Conservation (phyloP, 768 basidiomycete species). For the Lentinula edodes region DNA sequence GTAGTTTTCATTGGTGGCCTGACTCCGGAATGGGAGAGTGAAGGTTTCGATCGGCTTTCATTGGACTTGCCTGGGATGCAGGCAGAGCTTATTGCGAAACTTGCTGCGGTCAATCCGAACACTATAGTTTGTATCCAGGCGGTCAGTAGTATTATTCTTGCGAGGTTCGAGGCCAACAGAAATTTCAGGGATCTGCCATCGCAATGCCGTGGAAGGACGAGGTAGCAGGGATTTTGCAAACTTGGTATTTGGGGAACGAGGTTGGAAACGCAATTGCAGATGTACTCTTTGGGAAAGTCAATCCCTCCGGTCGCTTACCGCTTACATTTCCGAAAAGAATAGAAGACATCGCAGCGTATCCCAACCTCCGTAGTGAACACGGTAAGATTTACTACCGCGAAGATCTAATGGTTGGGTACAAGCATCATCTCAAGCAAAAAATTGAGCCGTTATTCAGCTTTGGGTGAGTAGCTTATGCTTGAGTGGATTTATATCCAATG, state of each 20-base stretch:
- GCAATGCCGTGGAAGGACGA: constrained; percentile 69
- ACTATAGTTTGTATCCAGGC: constrained; percentile 59
- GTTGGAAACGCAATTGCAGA: constrained; percentile 61
- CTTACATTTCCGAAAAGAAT: constrained; percentile 54
- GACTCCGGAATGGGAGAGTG: constrained; percentile 70
- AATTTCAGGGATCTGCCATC: constrained; percentile 55
- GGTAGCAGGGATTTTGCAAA: constrained; percentile 50
- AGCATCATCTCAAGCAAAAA: constrained; percentile 50
- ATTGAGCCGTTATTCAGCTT: constrained; percentile 62
- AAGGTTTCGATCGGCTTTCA: constrained; percentile 65
- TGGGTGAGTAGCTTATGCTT: constrained; percentile 35
- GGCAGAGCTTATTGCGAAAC: constrained; percentile 49
- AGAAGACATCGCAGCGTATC: constrained; percentile 58
- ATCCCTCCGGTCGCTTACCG: constrained; percentile 56
- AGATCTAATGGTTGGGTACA: constrained; percentile 67
- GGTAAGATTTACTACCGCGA: constrained; percentile 54
- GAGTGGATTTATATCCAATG: constrained; percentile 4
- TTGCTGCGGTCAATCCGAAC: constrained; percentile 51
- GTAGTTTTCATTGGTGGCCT: constrained; percentile 58
- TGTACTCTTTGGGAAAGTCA: constrained; percentile 56
- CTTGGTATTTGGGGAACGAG: constrained; percentile 67
- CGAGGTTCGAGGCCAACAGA: neutral
- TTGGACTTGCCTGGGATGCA: constrained; percentile 54
- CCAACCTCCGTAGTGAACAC: constrained; percentile 54
- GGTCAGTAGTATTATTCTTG: constrained; percentile 25